These are phyloP conservation scores for Saccharomycopsis sp. DNA, from an alignment of 805 yeast species.

Conservation along the genomic window DNA sequence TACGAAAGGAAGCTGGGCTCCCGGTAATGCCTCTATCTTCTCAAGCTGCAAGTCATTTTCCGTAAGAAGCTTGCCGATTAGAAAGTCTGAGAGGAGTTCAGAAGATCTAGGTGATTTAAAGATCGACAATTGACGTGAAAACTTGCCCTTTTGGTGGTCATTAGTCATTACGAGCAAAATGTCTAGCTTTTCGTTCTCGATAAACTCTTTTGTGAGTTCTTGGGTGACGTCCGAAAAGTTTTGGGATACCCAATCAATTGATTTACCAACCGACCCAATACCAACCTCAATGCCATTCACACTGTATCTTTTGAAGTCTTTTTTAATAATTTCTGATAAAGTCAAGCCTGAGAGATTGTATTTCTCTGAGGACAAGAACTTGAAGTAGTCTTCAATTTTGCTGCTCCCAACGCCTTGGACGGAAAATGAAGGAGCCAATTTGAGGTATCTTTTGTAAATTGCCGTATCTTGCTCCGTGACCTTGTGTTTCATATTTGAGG, in stretches of 20 bases:
- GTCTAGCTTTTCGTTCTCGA: conserved; percentile 26
- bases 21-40: conserved; percentile 31
- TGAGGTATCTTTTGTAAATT: conserved; percentile 36
- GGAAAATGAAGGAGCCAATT: conserved; percentile 18
- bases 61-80: background rate
- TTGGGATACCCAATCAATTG: conserved; percentile 45
- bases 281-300: conserved; percentile 46
- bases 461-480: conserved; percentile 53
- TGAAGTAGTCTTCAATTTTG: conserved; percentile 22
- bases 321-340: conserved; percentile 56
- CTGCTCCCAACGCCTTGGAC: conserved; percentile 21
- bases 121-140: background rate
- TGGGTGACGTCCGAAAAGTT: conserved; percentile 27
- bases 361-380: conserved; percentile 42
- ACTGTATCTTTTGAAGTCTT: conserved; percentile 76
- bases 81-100: background rate
- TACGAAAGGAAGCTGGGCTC: background rate
- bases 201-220: conserved; percentile 24
- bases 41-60: conserved; percentile 23
- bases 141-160: conserved; percentile 25
- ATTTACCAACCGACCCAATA: conserved; percentile 66
- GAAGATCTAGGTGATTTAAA: background rate
- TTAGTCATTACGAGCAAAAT: conserved; percentile 41
- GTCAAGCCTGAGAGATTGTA: conserved; percentile 56
- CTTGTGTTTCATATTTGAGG: conserved; percentile 57